These are phyloP conservation scores for Magnaporthales sp. DNA, from an alignment of 2,329 filamentous ascomycete species.

Conservation along the genomic window DNA sequence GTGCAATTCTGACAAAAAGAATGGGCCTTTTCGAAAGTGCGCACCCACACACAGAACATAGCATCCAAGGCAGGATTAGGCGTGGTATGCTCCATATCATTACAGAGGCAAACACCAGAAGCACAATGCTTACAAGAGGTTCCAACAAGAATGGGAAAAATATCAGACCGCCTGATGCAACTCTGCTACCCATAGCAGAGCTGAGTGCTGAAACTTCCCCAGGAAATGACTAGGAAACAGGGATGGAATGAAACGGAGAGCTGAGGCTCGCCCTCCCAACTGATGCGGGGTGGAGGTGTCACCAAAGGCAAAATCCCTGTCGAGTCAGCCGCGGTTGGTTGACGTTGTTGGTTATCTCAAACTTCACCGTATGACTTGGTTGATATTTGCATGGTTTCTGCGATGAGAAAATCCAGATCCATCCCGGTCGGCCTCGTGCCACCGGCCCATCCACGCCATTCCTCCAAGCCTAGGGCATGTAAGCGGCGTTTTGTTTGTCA, in stretches of 20 bases:
- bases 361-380: background rate
- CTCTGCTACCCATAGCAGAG: background rate
- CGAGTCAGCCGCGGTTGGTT: background rate
- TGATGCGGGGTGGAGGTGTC: background rate
- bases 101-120: background rate
- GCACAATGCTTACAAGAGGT: background rate
- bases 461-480: background rate
- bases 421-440: no score
- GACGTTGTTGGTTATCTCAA: background rate
- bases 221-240: background rate
- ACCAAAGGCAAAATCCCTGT: background rate
- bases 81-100: background rate
- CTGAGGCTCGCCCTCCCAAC: background rate
- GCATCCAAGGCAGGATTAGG: background rate
- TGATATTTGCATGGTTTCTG: background rate
- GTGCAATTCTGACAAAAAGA: background rate
- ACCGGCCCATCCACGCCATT: background rate
- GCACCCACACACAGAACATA: background rate
- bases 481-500: background rate
- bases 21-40: background rate
- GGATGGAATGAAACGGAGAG: background rate
- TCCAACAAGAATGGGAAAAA: background rate
- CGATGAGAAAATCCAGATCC: no score
- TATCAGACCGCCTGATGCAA: background rate
- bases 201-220: background rate